phyloP scores from a whole-genome alignment of 192 early-diverging fungal genomes.

The Rhizophlyctis rosea region DNA sequence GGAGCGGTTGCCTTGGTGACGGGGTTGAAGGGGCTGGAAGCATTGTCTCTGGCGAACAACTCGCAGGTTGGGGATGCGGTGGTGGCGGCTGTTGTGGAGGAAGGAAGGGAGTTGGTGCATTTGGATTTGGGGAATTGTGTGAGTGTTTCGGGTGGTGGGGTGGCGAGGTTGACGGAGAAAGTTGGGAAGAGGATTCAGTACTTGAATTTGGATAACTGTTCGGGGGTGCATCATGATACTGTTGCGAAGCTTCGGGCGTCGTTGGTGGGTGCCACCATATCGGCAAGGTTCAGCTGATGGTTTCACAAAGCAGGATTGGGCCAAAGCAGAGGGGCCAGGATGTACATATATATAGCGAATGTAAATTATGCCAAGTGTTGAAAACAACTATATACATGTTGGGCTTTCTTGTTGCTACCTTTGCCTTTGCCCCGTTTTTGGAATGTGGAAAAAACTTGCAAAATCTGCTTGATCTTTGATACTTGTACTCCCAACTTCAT shows the following conservation, averaged over 20 bases:
- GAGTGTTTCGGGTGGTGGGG: background rate
- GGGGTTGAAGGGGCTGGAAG: background rate
- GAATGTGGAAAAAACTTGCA: too few species aligned
- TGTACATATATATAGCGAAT: too few species aligned
- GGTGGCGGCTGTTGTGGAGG: background rate
- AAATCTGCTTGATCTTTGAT: too few species aligned
- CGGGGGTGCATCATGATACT: background rate
- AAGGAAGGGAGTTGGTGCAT: background rate
- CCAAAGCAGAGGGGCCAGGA: too few species aligned
- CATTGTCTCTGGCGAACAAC: slow-evolving; percentile 4
- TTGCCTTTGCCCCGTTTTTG: too few species aligned
- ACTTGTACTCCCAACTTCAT: too few species aligned
- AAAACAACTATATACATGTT: too few species aligned
- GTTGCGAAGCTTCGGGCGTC: background rate
- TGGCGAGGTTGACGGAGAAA: background rate
- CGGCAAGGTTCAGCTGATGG: background rate
- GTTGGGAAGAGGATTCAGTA: background rate
- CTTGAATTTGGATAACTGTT: background rate
- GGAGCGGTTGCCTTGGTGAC: background rate
- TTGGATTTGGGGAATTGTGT: background rate
- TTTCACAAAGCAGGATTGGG: too few species aligned
- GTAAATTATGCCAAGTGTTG: too few species aligned
- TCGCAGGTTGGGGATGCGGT: background rate
- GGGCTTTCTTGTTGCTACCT: too few species aligned
- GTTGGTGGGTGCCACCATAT: background rate